Evolutionary conservation across 1,139 yeast genomes (phyloP), one percentile per base, ranked within the genome.

Genomic region (Taphrina pruni): DNA sequence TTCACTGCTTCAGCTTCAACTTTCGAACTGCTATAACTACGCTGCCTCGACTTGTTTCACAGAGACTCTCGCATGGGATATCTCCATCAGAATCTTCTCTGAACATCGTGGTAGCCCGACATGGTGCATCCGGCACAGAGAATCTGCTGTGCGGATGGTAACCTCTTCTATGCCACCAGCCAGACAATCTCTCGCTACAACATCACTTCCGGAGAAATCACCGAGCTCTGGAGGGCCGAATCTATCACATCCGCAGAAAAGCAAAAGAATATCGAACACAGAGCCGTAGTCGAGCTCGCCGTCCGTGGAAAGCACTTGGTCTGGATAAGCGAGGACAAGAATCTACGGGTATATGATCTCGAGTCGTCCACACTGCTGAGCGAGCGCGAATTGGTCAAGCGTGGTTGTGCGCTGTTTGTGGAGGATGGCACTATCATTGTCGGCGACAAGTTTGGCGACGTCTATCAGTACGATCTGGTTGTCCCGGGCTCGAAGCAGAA

Each of bases 401-500:
- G 98, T 77, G 88, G 96, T 0, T 81, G 91, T 17, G 83, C 90
- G n/a, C 79, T 87, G 3, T 83, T 88, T 8, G 78, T 79, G 26
- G 86, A 84, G 71, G 86, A 83, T 69, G 61, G 71, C 2, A 80
- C 81, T 5, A 80, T 91, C 12, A 78, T 92, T 1, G 85, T 92
- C 26, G 97, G 96, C n/a, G 99, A 95, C 78, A 95, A 95, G 80
- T 94, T 93, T 77, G 99, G 99, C 61, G 99, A 95, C 78, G 97
- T 92, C 6, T 94, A 90, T 76, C 77, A 83, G 1, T 82, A 89
- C 21, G 38, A 32, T 9, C 43, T 55, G 8, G 17, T 54, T 8
- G 60, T 20, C 6, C 75, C 72, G 2, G 73, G 75, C 1, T 77
- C 74, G 1, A 76, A 80, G 14, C 57, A 48, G 21, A 52, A 20